Percentiles rank a stretch among this genome's conserved stretches.
Conservation (phyloP, 2,329 filamentous ascomycete species). For the Ilyonectria mors-panacis region DNA sequence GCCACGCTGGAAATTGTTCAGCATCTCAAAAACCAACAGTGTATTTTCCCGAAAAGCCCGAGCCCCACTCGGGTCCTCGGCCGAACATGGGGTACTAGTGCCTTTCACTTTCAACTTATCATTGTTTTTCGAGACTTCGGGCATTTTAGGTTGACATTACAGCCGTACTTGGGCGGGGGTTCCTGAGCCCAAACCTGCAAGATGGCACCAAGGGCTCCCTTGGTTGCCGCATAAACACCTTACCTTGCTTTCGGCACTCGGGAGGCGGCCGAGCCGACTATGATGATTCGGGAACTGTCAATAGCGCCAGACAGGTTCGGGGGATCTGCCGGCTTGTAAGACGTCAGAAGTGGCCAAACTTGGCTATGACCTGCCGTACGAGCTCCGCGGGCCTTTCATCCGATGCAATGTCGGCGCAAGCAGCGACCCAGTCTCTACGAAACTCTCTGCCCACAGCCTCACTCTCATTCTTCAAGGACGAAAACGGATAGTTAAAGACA, state of each 20-base stretch:
- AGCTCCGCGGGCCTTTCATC: slow-evolving; percentile 3
- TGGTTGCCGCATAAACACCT: slow-evolving; percentile 20
- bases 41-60: not conserved
- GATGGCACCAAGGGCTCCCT: slow-evolving; percentile 22
- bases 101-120: not conserved
- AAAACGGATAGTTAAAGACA: slow-evolving; percentile 17
- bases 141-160: slow-evolving; percentile 10
- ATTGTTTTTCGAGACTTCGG: not conserved
- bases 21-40: not conserved
- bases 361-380: slow-evolving; percentile 9
- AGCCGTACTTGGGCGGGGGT: slow-evolving; percentile 14
- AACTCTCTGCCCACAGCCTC: slow-evolving; percentile 16
- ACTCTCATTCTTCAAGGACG: slow-evolving; percentile 16
- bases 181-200: slow-evolving; percentile 23
- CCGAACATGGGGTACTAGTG: not conserved
- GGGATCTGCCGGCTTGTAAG: slow-evolving; percentile 23
- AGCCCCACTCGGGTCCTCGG: not conserved
- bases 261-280: slow-evolving; percentile 26
- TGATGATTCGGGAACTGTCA: slow-evolving; percentile 21
- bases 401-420: slow-evolving; percentile 18
- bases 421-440: slow-evolving; percentile 22
- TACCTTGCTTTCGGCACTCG: slow-evolving; percentile 23
- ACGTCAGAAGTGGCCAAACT: slow-evolving; percentile 22
- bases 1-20: not conserved
- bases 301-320: slow-evolving; percentile 19